Evolutionary conservation across 2,329 filamentous ascomycete species (phyloP).

Genomic region (Malbranchea zuffiana): DNA sequence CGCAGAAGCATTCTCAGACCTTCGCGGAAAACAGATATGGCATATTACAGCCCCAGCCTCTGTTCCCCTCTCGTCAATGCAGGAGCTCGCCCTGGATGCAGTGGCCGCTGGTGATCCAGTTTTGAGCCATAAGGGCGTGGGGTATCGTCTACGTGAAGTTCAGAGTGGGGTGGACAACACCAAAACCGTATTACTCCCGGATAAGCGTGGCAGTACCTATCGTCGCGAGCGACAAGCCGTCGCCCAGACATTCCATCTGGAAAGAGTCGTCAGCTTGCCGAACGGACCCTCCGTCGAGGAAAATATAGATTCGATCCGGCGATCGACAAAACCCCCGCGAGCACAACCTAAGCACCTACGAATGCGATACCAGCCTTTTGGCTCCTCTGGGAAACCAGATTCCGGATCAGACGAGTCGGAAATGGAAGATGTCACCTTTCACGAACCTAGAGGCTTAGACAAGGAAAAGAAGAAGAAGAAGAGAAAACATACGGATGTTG

Average conservation of each 20-base stretch:
- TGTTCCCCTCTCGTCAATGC: slow-evolving; percentile 35
- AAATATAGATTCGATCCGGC: slow-evolving; percentile 6
- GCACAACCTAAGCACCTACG: slow-evolving; percentile 35
- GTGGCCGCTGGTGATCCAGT: slow-evolving; percentile 33
- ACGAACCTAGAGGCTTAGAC: slow-evolving; percentile 22
- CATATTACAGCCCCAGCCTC: slow-evolving; percentile 38
- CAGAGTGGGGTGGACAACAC: slow-evolving; percentile 22
- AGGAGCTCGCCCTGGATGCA: slow-evolving; percentile 34
- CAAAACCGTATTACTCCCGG: slow-evolving; percentile 29
- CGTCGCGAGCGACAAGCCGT: slow-evolving; percentile 15
- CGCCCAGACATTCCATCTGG: slow-evolving; percentile 18
- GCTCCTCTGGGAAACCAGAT: slow-evolving; percentile 29
- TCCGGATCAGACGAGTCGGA: slow-evolving; percentile 31
- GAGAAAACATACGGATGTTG: slow-evolving; percentile 6
- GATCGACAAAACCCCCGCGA: slow-evolving; percentile 27
- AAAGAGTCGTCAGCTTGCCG: slow-evolving; percentile 12
- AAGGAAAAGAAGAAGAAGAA: slow-evolving; percentile 30
- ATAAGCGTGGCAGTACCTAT: slow-evolving; percentile 28
- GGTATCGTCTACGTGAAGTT: slow-evolving; percentile 32
- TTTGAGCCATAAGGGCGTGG: slow-evolving; percentile 32
- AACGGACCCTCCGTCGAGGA: slow-evolving; percentile 1
- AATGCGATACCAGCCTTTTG: slow-evolving; percentile 37
- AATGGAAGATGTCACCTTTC: slow-evolving; percentile 24
- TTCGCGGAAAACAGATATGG: slow-evolving; percentile 38
- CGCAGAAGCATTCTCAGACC: slow-evolving; percentile 28